A percentile compares a stretch with the other conserved stretches of the same genome.
Conservation (phyloP, 1,284 basidiomycete genomes). For the Irpex rosettiformis region DNA sequence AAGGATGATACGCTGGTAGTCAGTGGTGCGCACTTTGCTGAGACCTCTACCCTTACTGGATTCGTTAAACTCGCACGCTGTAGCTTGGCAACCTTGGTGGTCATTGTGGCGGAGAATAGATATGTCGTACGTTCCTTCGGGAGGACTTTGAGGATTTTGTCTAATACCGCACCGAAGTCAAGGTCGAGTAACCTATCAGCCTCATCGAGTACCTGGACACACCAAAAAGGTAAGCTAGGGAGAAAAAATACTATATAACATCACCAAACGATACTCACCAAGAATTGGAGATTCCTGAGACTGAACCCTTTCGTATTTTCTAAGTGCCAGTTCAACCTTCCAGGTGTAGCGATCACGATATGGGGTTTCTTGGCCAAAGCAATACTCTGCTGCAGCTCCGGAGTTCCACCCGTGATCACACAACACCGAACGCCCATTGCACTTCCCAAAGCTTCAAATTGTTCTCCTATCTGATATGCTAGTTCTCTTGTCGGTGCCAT, state of each 20-base stretch:
- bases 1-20: neutral
- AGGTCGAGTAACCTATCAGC: conserved; percentile 96
- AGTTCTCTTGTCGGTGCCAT: conserved; percentile 96
- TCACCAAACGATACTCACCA: conserved; percentile 76
- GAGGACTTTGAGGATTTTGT: conserved; percentile 95
- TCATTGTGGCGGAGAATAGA: conserved; percentile 99
- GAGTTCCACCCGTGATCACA: conserved; percentile 94
- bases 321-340: conserved; percentile 91
- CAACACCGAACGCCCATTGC: conserved; percentile 92
- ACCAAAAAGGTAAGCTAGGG: too few species aligned
- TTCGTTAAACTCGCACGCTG: conserved; percentile 95
- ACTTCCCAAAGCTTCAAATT: conserved; percentile 91
- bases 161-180: conserved; percentile 97
- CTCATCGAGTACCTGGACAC: conserved; percentile 86
- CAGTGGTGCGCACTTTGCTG: conserved; percentile 68
- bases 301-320: conserved; percentile 99
- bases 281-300: conserved; percentile 81
- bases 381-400: conserved; percentile 91
- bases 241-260: too few species aligned
- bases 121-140: conserved; percentile 95
- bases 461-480: conserved; percentile 98
- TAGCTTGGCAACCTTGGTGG: conserved; percentile 96
- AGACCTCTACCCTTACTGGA: conserved; percentile 94
- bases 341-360: conserved; percentile 96
- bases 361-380: conserved; percentile 94